These are phyloP conservation scores for Prunus fruticosa DNA, from an alignment of 306 rosid genomes.

Conservation along the genomic window DNA sequence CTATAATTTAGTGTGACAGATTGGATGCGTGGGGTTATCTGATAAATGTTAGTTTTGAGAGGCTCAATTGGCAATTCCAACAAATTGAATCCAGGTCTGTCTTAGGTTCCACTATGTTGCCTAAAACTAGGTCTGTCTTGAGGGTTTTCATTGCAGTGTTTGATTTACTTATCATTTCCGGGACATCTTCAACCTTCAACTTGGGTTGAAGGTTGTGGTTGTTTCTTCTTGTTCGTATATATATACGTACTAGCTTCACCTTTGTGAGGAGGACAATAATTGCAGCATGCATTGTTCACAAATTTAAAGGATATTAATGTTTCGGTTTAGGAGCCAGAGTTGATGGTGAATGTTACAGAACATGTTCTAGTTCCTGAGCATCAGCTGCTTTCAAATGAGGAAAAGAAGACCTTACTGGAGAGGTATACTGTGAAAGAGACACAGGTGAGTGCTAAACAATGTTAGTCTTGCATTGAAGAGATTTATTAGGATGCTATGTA, in stretches of 20 bases:
- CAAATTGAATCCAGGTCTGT: too few species aligned
- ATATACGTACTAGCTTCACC: not conserved
- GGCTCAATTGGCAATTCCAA: too few species aligned
- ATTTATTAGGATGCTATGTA: not conserved
- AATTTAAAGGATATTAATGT: not conserved
- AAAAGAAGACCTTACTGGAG: constrained; percentile 81
- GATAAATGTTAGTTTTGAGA: too few species aligned
- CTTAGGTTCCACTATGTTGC: too few species aligned
- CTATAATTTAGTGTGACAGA: too few species aligned
- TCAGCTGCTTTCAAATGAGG: constrained; percentile 51
- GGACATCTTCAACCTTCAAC: not conserved
- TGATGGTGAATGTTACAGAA: constrained; percentile 60
- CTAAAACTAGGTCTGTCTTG: not conserved
- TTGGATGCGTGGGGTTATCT: too few species aligned
- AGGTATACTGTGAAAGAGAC: constrained; percentile 80
- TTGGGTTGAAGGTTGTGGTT: not conserved
- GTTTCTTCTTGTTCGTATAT: not conserved
- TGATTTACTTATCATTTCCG: not conserved
- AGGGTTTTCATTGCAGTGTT: not conserved
- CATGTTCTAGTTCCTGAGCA: constrained; percentile 81
- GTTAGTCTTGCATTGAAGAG: not conserved
- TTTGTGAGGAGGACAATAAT: not conserved
- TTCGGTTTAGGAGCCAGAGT: constrained; percentile 66
- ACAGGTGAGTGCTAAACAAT: constrained; percentile 47
- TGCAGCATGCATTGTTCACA: not conserved